These are phyloP conservation scores for Fonsecaea multimorphosa DNA, from an alignment of 2,329 filamentous ascomycete genomes.

Conservation along the genomic window DNA sequence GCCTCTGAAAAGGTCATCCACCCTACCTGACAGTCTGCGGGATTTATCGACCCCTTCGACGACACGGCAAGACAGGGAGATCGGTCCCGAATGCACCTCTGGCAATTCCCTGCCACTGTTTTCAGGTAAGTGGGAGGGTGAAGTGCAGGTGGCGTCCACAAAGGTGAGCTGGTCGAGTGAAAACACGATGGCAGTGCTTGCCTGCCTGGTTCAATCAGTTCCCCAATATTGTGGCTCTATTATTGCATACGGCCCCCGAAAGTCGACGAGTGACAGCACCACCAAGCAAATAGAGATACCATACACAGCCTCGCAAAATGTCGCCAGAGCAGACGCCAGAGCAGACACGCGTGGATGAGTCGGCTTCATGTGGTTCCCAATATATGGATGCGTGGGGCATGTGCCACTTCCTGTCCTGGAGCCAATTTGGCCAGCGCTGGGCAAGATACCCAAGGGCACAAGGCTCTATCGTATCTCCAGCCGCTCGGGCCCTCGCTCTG, in stretches of 20 bases:
- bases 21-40: neutral
- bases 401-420: too few species aligned
- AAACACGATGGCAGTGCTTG: neutral
- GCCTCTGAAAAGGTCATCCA: too few species aligned
- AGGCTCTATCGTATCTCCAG: too few species aligned
- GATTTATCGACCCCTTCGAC: too few species aligned
- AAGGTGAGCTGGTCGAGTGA: neutral
- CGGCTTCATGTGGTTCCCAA: neutral
- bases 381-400: too few species aligned
- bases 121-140: neutral
- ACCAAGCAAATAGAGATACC: neutral
- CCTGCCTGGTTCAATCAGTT: neutral
- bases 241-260: neutral
- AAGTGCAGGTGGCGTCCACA: neutral
- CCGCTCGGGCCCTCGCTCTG: too few species aligned
- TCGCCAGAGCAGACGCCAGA: too few species aligned
- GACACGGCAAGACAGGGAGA: neutral
- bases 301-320: too few species aligned
- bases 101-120: neutral
- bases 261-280: neutral
- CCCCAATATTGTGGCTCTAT: neutral
- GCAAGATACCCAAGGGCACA: too few species aligned
- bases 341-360: too few species aligned
- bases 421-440: too few species aligned
- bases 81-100: neutral